Conservation (phyloP, 176 grass and related monocot genomes). For the Oryza nivara region DNA sequence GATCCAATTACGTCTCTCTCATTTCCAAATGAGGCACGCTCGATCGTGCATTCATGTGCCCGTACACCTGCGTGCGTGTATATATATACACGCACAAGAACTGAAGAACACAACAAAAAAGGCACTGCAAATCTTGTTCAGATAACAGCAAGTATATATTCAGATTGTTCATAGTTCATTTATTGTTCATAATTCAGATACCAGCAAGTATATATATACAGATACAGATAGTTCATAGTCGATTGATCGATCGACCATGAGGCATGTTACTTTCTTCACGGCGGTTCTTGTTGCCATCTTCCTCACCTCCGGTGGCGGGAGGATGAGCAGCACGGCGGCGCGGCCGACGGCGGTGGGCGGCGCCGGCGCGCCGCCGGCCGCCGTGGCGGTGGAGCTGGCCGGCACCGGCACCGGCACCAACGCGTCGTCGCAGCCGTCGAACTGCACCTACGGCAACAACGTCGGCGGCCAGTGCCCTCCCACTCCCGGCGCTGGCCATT, state of each 20-base stretch:
- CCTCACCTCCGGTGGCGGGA: neutral
- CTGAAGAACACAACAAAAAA: neutral
- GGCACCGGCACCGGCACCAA: neutral
- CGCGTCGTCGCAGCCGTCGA: neutral
- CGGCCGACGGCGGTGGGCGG: neutral
- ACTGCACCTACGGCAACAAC: slow-evolving; percentile 1
- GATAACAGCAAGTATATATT: neutral
- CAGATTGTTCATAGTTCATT: neutral
- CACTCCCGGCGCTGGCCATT: neutral
- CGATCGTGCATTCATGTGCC: neutral
- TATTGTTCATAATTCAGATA: neutral
- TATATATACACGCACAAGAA: neutral
- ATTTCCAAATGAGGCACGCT: neutral
- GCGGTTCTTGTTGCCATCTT: neutral
- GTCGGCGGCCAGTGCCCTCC: neutral
- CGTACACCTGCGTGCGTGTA: neutral
- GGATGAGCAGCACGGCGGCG: neutral
- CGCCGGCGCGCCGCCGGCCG: no score
- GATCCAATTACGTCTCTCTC: neutral
- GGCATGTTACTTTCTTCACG: neutral
- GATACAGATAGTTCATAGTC: neutral
- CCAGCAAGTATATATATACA: neutral
- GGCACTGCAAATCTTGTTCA: neutral
- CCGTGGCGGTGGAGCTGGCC: neutral
- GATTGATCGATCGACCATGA: neutral